Percentiles rank a stretch among this genome's conserved stretches.
Evolutionary conservation across 345 rosid genomes (phyloP).

Genomic region (Eucalyptus pauciflora): DNA sequence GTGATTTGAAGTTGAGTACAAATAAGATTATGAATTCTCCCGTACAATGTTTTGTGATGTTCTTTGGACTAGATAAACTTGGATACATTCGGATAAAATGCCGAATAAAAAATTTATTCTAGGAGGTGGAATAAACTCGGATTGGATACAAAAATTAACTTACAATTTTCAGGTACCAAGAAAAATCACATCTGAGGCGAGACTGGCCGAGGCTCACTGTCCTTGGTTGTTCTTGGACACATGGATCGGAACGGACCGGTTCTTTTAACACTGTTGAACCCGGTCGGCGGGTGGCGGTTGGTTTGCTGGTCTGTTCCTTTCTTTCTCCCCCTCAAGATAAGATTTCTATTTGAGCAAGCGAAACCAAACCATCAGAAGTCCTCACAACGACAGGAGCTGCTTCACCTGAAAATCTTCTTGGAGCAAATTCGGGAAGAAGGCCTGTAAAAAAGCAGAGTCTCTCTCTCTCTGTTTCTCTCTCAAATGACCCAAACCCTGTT

Average conservation of each 20-base stretch:
- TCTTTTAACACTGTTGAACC: not conserved
- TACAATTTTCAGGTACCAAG: not conserved
- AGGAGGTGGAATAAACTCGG: fast-evolving
- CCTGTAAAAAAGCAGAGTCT: not conserved
- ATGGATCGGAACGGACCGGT: not conserved
- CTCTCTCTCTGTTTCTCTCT: not conserved
- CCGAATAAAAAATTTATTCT: too few relatives aligned
- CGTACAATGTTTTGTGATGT: fast-evolving
- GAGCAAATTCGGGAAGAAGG: not conserved
- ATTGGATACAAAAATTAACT: not conserved
- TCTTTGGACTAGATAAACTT: not conserved
- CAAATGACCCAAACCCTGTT: slow-evolving; percentile 17
- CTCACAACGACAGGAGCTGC: not conserved
- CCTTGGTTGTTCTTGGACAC: not conserved
- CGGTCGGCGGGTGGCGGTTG: not conserved
- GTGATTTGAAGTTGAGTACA: fast-evolving
- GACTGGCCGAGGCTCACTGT: not conserved
- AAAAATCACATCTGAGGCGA: not conserved
- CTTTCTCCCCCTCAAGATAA: not conserved
- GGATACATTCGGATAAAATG: fast-evolving
- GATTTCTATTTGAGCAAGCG: not conserved
- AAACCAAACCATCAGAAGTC: not conserved
- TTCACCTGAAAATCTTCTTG: not conserved
- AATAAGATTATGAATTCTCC: fast-evolving
- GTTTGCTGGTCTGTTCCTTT: not conserved